A percentile compares a stretch with the other conserved stretches of the same genome.
Conservation (phyloP, 2,329 filamentous ascomycete genomes). For the Raffaelea deltoideospora region DNA sequence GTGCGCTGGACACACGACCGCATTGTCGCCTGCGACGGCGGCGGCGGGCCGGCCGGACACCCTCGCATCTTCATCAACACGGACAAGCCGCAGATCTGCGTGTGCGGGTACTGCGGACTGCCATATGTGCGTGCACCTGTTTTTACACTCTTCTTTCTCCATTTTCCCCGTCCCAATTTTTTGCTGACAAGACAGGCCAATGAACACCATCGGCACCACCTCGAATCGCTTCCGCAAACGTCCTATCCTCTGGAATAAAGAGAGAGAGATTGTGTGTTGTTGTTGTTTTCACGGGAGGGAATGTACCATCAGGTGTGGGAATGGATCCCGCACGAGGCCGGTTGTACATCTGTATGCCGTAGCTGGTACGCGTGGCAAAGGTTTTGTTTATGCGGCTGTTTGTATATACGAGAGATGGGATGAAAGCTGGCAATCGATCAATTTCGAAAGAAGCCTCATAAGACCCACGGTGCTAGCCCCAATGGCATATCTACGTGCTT, state of each 20-base stretch:
- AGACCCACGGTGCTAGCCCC: neutral
- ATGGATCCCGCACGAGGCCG: no score
- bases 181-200: no score
- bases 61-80: conserved; percentile 94
- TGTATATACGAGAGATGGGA: neutral
- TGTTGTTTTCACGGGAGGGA: neutral
- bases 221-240: conserved; percentile 67
- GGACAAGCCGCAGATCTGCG: conserved; percentile 83
- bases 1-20: conserved; percentile 80
- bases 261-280: neutral
- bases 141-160: no score
- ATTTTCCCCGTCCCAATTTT: no score
- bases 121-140: conserved; percentile 57
- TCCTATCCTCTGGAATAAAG: conserved; percentile 55
- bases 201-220: conserved; percentile 71
- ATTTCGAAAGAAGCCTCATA: neutral
- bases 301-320: no score
- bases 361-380: no score
- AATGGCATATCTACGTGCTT: neutral
- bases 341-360: no score
- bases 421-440: neutral
- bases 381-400: no score
- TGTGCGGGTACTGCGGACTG: conserved; percentile 84
- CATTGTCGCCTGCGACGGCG: conserved; percentile 78
- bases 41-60: conserved; percentile 79